Evolutionary conservation across 345 rosid genomes (phyloP), one percentile per base, ranked within the genome.

Genomic region (Gossypium anomalum): DNA sequence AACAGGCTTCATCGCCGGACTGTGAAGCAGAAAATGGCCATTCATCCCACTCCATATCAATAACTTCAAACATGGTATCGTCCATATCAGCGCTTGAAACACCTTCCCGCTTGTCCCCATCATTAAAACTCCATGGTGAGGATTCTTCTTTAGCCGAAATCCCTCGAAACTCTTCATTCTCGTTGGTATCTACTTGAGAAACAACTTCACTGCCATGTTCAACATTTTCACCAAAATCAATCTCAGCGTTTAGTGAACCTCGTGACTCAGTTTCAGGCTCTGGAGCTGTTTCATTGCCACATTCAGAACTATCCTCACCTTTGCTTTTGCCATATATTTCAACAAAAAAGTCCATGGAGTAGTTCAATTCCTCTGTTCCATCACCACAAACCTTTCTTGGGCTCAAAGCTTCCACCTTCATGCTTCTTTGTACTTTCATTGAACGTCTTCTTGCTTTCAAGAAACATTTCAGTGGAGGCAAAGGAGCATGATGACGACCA

Each of bases 381-480:
- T 44, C 66, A 53, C 52, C 75, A 29, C 70, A 59, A 9, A 69
- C 60, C 66, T 52, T 80, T 16, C 63, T 75, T 0, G 82, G 84
- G 52, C 80, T 76, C 20, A 78, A 65, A 76, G 60, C 81, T 83
- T 63, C 91, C 74, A 55, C 71, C 60, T 83, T 89, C 61, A 74
- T 66, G 75, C 81, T 81, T 80, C 80, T 93, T 76, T 89, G 93
- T 8, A 83, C 67, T 86, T 89, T 91, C 84, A 93, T 47, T 23
- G 84, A 78, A 25, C 80, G 83, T 62, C 98, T 88, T 81, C 85
- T 87, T 9, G 89, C 81, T 13, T 89, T 87, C 74, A 93, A 76
- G 84, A 93, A 93, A 80, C 85, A 76, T 83, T 86, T 93, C 75
- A 93, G 76, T 34, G 98, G 98, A 66, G 91, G 92, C 81, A 78